Base-by-base conservation (phyloP, 768 basidiomycete species). In the Agaricus blazei region DNA sequence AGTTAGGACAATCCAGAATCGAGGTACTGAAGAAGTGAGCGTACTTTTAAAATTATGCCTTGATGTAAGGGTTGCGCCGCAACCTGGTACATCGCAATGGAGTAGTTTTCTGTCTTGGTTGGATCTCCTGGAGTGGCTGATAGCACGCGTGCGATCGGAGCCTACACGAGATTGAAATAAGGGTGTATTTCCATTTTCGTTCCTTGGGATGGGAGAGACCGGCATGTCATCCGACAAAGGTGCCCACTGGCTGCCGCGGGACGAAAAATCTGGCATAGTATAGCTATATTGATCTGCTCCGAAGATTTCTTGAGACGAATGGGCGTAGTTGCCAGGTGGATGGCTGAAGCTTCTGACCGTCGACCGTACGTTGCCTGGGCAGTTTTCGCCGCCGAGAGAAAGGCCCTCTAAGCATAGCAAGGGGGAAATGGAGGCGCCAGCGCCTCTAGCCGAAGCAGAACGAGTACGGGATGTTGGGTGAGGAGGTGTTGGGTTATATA, bases 21-120 rank as follows among this genome's bases (percentile, higher is more conserved):
- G 9, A 40, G 15, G 12, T 40, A 26, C 7, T 37, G 24, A 14
- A 29, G 36, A 6, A 8, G 9, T 9, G 19, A n/a, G 42, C 54
- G 2, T 29, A 56, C 54, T 56, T 23, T 50, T 50, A 23, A 36
- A 56, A 15, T 56, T 56, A 34, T 56, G 54, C 27, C 27, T 56
- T 2, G 54, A 56, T 19, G 54, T 56, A 14, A 56, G 41, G 9
- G 54, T 56, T 37, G 54, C 54, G 6, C 54, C 54, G 40, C 54
- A 56, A 11, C 29, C 48, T 34, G 40, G n/a, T 7, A 49, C 23
- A 4, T 6, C 26, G 42, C 54, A 56, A 19, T 15, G 15, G 19
- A 37, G 24, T n/a, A 56, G 41, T 19, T 49, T 49, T 15, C 50
- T 56, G 24, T 44, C 48, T 7, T 40, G 48, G 26, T 56, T 56